phyloP scores from a whole-genome alignment of 345 rosid species.

The Bretschneidera sinensis region DNA sequence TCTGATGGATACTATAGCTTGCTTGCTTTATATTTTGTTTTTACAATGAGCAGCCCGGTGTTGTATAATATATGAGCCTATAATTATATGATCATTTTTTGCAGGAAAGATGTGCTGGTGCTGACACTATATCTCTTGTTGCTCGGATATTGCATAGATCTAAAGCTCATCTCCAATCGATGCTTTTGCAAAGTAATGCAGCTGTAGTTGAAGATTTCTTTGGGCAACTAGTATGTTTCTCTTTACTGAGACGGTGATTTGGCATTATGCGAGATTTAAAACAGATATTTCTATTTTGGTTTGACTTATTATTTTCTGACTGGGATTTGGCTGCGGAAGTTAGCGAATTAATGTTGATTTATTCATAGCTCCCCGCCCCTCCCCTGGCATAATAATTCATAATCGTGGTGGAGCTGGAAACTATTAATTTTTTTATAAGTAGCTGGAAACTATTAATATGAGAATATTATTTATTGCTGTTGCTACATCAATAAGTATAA shows the following conservation, averaged over 20 bases:
- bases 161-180: constrained; percentile 84
- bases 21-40: not conserved
- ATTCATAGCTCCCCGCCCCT: too few relatives aligned
- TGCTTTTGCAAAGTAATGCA: constrained; percentile 79
- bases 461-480: too few relatives aligned
- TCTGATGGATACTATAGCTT: too few relatives aligned
- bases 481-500: too few relatives aligned
- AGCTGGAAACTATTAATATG: too few relatives aligned
- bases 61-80: not conserved
- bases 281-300: not conserved
- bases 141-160: constrained; percentile 84
- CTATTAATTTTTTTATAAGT: too few relatives aligned
- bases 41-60: not conserved
- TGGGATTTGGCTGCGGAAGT: too few relatives aligned
- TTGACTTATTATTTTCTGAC: too few relatives aligned
- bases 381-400: too few relatives aligned
- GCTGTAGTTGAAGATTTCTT: constrained; percentile 86
- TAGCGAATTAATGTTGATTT: too few relatives aligned
- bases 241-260: constrained; percentile 6
- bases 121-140: constrained; percentile 72
- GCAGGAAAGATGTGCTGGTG: constrained; percentile 97
- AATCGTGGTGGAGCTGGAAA: too few relatives aligned
- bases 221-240: constrained; percentile 56
- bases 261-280: not conserved
- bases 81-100: constrained; percentile 26